A percentile compares a stretch with the other conserved stretches of the same genome.
These are phyloP conservation scores for Xylaria sp. DNA, from an alignment of 2,329 filamentous ascomycete species.

Conservation along the genomic window DNA sequence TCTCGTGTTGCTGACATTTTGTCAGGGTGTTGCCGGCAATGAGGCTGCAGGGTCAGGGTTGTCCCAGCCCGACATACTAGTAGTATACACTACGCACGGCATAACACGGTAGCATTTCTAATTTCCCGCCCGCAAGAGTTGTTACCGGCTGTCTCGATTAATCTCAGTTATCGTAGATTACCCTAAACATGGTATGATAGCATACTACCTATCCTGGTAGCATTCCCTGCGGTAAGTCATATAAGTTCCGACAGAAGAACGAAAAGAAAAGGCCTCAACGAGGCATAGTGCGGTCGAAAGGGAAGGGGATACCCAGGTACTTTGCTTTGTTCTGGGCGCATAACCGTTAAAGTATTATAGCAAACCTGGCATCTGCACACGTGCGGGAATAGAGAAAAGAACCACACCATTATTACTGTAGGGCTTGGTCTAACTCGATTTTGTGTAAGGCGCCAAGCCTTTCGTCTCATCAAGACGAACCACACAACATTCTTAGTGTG, in stretches of 20 bases:
- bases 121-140: conserved; percentile 5
- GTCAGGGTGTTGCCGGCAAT: conserved; percentile 21
- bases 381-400: conserved; percentile 19
- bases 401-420: conserved; percentile 25
- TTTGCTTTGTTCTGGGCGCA: conserved; percentile 10
- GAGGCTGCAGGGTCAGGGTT: conserved; percentile 23
- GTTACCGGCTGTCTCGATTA: background rate
- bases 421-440: conserved; percentile 28
- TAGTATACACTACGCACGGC: conserved; percentile 6
- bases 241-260: background rate
- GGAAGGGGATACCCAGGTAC: background rate
- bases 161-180: background rate
- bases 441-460: conserved; percentile 16
- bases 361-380: conserved; percentile 26
- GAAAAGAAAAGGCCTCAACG: background rate
- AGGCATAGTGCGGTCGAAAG: background rate
- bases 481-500: conserved; percentile 14
- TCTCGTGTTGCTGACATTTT: conserved; percentile 16
- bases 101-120: conserved; percentile 23
- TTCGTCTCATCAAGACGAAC: conserved; percentile 11
- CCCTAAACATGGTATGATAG: background rate
- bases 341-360: conserved; percentile 11
- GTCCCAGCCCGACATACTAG: conserved; percentile 12
- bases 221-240: background rate
- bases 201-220: background rate